These are phyloP conservation scores for Phytophthora sp. DNA, from an alignment of 352 stramenopile species.

Conservation along the genomic window DNA sequence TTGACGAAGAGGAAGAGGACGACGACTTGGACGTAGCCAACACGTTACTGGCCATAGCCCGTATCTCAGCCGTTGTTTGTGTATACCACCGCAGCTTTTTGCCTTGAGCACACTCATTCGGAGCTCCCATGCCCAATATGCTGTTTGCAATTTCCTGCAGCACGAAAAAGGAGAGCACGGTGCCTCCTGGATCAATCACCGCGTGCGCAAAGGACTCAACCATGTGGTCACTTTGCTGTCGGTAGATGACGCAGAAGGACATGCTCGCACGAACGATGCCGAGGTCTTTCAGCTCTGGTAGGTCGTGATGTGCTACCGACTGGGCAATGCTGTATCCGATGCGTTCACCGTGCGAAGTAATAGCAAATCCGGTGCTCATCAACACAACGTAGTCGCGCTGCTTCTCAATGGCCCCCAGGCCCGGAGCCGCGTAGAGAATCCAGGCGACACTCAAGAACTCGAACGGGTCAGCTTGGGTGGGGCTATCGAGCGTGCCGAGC, in stretches of 20 bases:
- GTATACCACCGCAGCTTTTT: slow-evolving; percentile 67
- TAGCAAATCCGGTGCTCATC: slow-evolving; percentile 32
- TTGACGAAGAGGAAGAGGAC: slow-evolving; percentile 16
- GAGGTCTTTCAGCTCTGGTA: slow-evolving; percentile 42
- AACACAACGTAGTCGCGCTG: slow-evolving; percentile 54
- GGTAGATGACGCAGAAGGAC: slow-evolving; percentile 51
- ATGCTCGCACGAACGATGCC: slow-evolving; percentile 47
- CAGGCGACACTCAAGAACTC: slow-evolving; percentile 50
- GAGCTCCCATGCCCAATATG: slow-evolving; percentile 34
- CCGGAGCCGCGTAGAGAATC: slow-evolving; percentile 46
- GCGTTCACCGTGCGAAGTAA: slow-evolving; percentile 46
- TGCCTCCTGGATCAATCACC: slow-evolving; percentile 44
- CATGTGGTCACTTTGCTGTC: slow-evolving; percentile 38
- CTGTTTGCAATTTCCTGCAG: slow-evolving; percentile 33
- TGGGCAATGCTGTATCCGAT: slow-evolving; percentile 52
- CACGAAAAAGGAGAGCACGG: slow-evolving; percentile 45
- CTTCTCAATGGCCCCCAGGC: slow-evolving; percentile 33
- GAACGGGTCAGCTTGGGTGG: slow-evolving; percentile 46
- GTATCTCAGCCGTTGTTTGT: slow-evolving; percentile 28
- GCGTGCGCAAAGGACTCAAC: slow-evolving; percentile 53
- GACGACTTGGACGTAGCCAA: slow-evolving; percentile 29
- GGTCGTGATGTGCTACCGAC: slow-evolving; percentile 50
- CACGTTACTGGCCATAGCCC: neutral
- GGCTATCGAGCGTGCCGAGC: slow-evolving; percentile 40
- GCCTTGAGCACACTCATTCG: slow-evolving; percentile 45